Conservation (phyloP, 768 basidiomycete species). For the Suillus placidus region DNA sequence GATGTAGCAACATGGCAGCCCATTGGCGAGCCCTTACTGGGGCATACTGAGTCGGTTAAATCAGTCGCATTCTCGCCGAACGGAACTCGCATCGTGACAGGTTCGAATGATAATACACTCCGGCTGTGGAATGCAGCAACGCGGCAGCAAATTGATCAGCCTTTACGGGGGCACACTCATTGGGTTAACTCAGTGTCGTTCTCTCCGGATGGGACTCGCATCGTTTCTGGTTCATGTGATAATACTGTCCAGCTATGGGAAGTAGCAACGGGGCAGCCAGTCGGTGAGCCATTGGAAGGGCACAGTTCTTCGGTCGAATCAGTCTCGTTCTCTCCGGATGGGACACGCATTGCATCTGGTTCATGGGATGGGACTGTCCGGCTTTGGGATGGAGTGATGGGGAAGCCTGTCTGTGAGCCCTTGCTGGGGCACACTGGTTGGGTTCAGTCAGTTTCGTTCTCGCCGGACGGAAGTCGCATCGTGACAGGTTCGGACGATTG, state of each 20-base stretch:
- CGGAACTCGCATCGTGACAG: not conserved
- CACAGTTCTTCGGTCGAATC: fast-evolving
- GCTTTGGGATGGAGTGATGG: too few relatives aligned
- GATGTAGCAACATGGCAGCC: not conserved
- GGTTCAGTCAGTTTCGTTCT: too few relatives aligned
- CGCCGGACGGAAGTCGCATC: too few relatives aligned
- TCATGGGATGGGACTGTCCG: fast-evolving
- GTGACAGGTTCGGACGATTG: too few relatives aligned
- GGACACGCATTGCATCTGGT: too few relatives aligned
- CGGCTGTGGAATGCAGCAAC: not conserved
- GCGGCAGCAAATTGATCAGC: not conserved
- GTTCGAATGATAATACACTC: not conserved
- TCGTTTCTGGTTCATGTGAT: not conserved
- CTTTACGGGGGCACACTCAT: not conserved
- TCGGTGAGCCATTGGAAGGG: not conserved
- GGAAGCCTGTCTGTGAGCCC: not conserved
- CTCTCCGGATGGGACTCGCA: not conserved
- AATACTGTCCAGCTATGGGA: too few relatives aligned
- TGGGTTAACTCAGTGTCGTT: not conserved
- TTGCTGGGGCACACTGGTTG: not conserved
- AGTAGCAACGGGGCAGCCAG: not conserved
- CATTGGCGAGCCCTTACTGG: not conserved
- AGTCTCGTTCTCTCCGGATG: too few relatives aligned
- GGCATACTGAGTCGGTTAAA: not conserved
- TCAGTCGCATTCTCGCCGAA: not conserved